Base-by-base conservation (phyloP, 2,329 filamentous ascomycete genomes). In the Alternaria gansuensis region DNA sequence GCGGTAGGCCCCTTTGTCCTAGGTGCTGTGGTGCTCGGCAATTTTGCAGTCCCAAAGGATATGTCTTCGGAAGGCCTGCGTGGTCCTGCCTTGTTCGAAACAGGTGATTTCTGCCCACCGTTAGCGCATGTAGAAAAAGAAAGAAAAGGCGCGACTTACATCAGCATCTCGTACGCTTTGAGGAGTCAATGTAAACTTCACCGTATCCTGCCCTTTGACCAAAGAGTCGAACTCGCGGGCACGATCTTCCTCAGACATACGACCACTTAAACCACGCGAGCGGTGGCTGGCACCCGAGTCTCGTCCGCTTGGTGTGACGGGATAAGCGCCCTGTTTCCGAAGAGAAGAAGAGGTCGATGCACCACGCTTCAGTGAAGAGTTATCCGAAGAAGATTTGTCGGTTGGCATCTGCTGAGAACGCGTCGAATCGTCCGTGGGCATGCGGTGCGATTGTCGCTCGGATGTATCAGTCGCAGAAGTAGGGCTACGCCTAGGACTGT, bases 111-210 rank as follows among this genome's bases (percentile, higher is more conserved):
- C 70, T 74, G 36, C 4, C 11, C 9, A 29, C 40, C 10, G 41
- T 73, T 46, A 61, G 58, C n/a, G n/a, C n/a, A 26, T 29, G 26
- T 24, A 48, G 41, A 31, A 17, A 39, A n/a, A 6, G 14, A 37
- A 37, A 21, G 33, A 31, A 11, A 26, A 17, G 3, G 3, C 31
- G 6, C 41, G 21, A 77, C 79, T 78, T 69, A 80, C 80, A 54
- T 79, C 76, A 17, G 75, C 62, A 53, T 80, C 81, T 40, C 81
- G 78, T 67, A 83, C 78, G 45, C 70, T 77, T 54, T 82, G 76
- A 23, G 82, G 81, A 11, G 81, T 83, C 52, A 83, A 69, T 6
- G 81, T 83, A 67, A 80, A 82, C 66, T 83, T 83, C 23, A 83
- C 79, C 5, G 81, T 83, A 28, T 83, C 81, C 43, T 78, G 75